A percentile compares a stretch with the other conserved stretches of the same genome.
Evolutionary conservation across 2,329 filamentous ascomycete genomes (phyloP).

Genomic region (Stromatinia cepivora): DNA sequence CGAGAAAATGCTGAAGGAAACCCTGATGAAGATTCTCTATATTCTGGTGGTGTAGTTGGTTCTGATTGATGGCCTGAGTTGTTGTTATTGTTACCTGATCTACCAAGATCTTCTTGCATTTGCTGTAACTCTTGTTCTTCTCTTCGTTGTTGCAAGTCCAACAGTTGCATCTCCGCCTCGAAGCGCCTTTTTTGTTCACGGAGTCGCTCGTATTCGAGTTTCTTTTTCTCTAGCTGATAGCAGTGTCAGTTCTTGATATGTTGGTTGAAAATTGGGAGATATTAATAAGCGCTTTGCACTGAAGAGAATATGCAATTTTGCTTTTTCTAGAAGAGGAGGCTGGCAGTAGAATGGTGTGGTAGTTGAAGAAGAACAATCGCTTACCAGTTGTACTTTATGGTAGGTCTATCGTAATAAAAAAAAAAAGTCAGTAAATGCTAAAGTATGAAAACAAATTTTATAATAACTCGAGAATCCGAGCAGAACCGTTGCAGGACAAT

Average conservation of each 20-base stretch:
- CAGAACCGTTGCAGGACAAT: conserved; percentile 25
- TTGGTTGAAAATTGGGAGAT: not conserved
- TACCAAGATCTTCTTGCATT: conserved; percentile 76
- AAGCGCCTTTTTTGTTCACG: conserved; percentile 86
- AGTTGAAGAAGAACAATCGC: conserved; percentile 38
- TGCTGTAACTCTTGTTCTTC: conserved; percentile 83
- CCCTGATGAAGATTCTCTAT: conserved; percentile 68
- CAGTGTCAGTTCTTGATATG: conserved; percentile 43
- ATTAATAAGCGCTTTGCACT: conserved; percentile 11
- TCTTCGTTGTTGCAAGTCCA: conserved; percentile 80
- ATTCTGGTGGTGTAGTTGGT: conserved; percentile 94
- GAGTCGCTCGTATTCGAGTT: conserved; percentile 86
- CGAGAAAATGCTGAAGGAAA: conserved; percentile 80
- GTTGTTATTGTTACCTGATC: conserved; percentile 49
- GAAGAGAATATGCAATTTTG: conserved; percentile 19
- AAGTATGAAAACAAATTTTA: conserved; percentile 6
- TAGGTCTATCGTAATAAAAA: conserved; percentile 53
- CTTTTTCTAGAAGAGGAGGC: conserved; percentile 8
- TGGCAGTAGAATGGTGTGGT: not conserved
- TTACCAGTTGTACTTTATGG: conserved; percentile 76
- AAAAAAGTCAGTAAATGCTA: conserved; percentile 31
- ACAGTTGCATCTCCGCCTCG: conserved; percentile 86
- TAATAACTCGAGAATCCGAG: not conserved
- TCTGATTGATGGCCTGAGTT: conserved; percentile 76
- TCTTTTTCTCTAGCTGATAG: conserved; percentile 85